These are phyloP conservation scores for Aegilops speltoides DNA, from an alignment of 176 grass and related monocot genomes.

Conservation along the genomic window DNA sequence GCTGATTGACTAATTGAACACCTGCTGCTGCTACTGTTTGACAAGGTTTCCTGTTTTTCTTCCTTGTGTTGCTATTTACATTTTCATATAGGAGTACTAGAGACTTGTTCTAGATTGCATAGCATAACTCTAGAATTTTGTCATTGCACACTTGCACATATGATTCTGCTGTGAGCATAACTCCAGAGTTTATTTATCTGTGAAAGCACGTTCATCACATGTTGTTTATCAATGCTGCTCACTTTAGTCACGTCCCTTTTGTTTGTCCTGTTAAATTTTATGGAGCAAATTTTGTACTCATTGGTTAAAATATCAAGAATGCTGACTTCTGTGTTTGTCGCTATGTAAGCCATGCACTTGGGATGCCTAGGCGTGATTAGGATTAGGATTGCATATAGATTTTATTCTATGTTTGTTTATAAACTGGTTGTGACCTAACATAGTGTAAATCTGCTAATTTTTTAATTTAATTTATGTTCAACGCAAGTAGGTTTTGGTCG, in stretches of 20 bases:
- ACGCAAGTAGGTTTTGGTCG: neutral
- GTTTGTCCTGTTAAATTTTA: too few species aligned
- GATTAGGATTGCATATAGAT: neutral
- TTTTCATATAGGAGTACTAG: neutral
- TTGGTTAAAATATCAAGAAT: neutral
- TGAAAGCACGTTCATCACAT: constrained; percentile 23
- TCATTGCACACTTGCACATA: neutral
- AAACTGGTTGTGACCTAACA: neutral
- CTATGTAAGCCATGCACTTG: too few species aligned
- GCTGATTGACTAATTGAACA: too few species aligned
- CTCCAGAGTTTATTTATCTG: neutral
- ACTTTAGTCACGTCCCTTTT: neutral
- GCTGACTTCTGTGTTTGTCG: too few species aligned
- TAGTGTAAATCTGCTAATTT: neutral
- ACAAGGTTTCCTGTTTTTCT: neutral
- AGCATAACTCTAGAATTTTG: too few species aligned
- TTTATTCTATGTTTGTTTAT: neutral
- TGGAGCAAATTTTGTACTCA: neutral
- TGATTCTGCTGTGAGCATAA: neutral
- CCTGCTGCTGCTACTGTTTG: too few species aligned
- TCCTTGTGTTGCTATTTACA: neutral
- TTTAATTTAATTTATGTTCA: neutral
- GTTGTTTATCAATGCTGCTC: neutral
- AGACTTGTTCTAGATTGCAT: neutral
- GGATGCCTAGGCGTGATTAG: neutral